phyloP scores from a whole-genome alignment of 306 rosid species.

The Citrullus mucosospermus region DNA sequence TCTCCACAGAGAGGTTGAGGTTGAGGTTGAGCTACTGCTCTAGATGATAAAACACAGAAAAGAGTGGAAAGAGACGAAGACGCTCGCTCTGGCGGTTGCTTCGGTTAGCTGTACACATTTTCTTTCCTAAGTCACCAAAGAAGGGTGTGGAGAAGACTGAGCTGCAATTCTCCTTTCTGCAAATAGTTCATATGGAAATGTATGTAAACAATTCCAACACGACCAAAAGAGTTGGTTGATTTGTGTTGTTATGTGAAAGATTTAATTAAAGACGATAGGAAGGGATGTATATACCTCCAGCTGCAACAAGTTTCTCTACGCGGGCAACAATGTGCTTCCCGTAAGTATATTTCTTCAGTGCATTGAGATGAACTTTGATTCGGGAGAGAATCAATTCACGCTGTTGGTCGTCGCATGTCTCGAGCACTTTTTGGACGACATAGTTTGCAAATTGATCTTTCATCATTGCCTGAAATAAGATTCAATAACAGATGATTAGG shows the following conservation, averaged over 20 bases:
- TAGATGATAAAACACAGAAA: constrained; percentile 18
- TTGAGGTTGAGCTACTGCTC: constrained; percentile 21
- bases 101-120: constrained; percentile 93
- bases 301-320: constrained; percentile 97
- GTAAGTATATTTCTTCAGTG: constrained; percentile 84
- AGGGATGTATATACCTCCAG: constrained; percentile 50
- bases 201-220: neutral
- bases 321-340: constrained; percentile 96
- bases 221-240: neutral
- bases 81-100: constrained; percentile 33
- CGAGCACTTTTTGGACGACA: constrained; percentile 92
- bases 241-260: neutral
- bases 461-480: constrained; percentile 57
- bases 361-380: constrained; percentile 91
- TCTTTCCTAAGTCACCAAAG: constrained; percentile 44
- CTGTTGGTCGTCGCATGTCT: constrained; percentile 91
- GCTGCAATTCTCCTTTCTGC: constrained; percentile 97
- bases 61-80: constrained; percentile 16
- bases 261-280: neutral
- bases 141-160: constrained; percentile 70
- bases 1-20: constrained; percentile 22
- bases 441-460: constrained; percentile 95
- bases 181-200: neutral
- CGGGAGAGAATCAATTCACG: constrained; percentile 90
- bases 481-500: neutral